Percentiles rank a stretch among this genome's conserved stretches.
Evolutionary conservation across 2,329 filamentous ascomycete species (phyloP).

Genomic region (Paramyrothecium sp.): DNA sequence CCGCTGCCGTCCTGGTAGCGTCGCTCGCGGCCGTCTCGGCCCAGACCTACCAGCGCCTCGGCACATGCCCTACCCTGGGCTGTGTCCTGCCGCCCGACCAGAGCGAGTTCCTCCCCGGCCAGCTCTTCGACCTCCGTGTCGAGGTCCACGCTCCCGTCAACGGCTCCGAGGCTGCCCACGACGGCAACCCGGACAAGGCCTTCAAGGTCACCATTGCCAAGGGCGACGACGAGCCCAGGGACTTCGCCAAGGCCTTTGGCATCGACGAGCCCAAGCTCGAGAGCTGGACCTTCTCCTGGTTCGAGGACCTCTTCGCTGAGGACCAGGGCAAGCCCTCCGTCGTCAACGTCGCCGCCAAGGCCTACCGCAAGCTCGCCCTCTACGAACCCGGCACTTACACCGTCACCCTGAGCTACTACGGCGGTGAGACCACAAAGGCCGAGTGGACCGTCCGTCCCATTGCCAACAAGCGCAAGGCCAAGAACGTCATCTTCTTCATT

Average conservation of each 20-base stretch:
- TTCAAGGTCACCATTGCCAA: slow-evolving; percentile 76
- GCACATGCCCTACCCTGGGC: slow-evolving; percentile 57
- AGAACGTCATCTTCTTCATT: slow-evolving; percentile 85
- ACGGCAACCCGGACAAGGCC: slow-evolving; percentile 66
- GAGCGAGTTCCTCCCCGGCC: slow-evolving; percentile 79
- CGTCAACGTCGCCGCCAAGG: slow-evolving; percentile 79
- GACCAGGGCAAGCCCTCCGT: slow-evolving; percentile 67
- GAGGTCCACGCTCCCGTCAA: slow-evolving; percentile 81
- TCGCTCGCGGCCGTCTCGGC: slow-evolving; percentile 42
- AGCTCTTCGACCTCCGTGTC: slow-evolving; percentile 80
- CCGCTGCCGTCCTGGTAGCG: slow-evolving; percentile 29
- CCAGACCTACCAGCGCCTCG: slow-evolving; percentile 60
- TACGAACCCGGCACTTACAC: slow-evolving; percentile 79
- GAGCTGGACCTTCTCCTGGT: slow-evolving; percentile 83
- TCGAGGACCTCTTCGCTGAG: slow-evolving; percentile 77
- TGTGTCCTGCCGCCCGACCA: slow-evolving; percentile 62
- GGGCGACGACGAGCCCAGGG: slow-evolving; percentile 50
- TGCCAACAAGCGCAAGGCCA: slow-evolving; percentile 68
- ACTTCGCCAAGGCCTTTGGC: slow-evolving; percentile 67
- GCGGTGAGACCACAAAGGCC: slow-evolving; percentile 67
- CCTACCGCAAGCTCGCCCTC: slow-evolving; percentile 72
- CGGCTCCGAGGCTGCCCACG: slow-evolving; percentile 73
- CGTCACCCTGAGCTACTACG: slow-evolving; percentile 74
- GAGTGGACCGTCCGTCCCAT: slow-evolving; percentile 76
- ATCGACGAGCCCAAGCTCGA: slow-evolving; percentile 70